These are phyloP conservation scores for Eudorina sp. DNA, from an alignment of 139 green algal species.

Conservation along the genomic window DNA sequence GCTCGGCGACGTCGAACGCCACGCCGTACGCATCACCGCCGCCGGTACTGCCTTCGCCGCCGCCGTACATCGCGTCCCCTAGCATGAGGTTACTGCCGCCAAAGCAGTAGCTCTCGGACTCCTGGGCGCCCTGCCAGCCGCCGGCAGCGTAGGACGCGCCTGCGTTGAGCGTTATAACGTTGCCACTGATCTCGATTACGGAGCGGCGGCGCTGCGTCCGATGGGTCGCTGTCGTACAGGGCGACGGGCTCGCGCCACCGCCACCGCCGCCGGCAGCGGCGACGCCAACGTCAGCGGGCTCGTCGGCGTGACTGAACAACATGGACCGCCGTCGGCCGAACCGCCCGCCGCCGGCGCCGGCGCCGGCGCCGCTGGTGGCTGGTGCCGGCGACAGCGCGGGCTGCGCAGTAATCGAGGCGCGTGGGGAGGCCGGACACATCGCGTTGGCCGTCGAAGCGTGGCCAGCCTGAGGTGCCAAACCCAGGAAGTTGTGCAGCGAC, in stretches of 20 bases:
- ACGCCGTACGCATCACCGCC: background rate
- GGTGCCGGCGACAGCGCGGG: background rate
- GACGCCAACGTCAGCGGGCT: background rate
- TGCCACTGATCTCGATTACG: conserved; percentile 37
- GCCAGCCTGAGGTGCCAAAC: background rate
- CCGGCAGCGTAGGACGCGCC: conserved; percentile 5
- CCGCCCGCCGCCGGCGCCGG: background rate
- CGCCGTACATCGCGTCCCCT: background rate
- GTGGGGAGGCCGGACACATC: background rate
- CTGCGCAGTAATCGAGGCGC: background rate
- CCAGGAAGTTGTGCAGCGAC: conserved; percentile 5
- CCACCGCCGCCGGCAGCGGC: background rate
- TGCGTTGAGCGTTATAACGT: conserved; percentile 13
- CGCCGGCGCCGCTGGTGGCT: background rate
- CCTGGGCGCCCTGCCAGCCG: background rate
- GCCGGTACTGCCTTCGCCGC: background rate
- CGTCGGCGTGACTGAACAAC: no score
- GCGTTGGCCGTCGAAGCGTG: background rate
- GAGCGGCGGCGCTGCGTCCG: background rate
- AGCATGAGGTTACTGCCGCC: background rate
- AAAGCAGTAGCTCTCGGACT: background rate
- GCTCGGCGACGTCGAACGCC: background rate
- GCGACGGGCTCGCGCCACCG: background rate
- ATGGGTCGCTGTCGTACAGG: no score
- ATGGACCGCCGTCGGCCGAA: background rate